Evolutionary conservation across 805 yeast genomes (phyloP).

Genomic region (Candida gorgasii): DNA sequence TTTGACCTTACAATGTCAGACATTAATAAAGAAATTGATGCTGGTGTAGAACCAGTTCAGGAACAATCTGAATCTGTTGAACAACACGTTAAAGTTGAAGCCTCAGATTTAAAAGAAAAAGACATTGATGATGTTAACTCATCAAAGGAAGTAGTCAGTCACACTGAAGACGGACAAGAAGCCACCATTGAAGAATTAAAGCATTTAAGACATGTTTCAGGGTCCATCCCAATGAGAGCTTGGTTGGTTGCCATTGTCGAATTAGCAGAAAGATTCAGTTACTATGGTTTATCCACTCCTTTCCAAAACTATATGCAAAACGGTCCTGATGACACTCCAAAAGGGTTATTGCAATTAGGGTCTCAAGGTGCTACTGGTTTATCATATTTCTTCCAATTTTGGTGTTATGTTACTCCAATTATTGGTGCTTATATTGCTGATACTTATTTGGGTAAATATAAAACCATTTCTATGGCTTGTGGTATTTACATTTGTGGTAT

Average conservation of each 20-base stretch:
- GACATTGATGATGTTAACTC: neutral
- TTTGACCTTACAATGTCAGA: neutral
- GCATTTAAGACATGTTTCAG: constrained; percentile 55
- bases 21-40: neutral
- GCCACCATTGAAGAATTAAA: constrained; percentile 57
- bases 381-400: constrained; percentile 73
- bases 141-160: neutral
- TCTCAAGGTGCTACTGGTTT: constrained; percentile 68
- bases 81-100: neutral
- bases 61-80: neutral
- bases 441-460: constrained; percentile 70
- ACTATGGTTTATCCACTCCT: constrained; percentile 75
- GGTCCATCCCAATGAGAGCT: constrained; percentile 52
- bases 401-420: constrained; percentile 81
- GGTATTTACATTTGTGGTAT: constrained; percentile 62
- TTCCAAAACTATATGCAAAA: constrained; percentile 79
- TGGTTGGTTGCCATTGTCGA: constrained; percentile 72
- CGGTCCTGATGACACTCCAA: constrained; percentile 35
- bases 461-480: constrained; percentile 63
- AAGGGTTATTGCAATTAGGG: constrained; percentile 58
- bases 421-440: constrained; percentile 77
- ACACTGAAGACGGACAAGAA: constrained; percentile 33
- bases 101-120: neutral
- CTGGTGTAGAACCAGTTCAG: neutral
- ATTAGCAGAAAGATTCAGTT: constrained; percentile 78